Base-by-base conservation (phyloP, 2,329 filamentous ascomycete species). In the Tolypocladium nubicola region DNA sequence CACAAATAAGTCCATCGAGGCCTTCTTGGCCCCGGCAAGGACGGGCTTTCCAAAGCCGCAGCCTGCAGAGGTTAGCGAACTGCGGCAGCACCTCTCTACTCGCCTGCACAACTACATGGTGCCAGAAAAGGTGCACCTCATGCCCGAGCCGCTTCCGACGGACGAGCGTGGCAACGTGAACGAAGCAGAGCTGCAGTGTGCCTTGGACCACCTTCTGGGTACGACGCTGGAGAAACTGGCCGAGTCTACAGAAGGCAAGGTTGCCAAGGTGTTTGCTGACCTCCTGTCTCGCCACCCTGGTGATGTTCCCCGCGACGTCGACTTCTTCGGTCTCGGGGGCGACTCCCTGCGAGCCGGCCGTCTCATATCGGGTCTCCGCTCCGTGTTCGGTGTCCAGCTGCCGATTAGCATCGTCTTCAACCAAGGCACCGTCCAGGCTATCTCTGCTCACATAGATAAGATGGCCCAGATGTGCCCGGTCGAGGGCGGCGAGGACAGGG, bases 321-420 rank as follows among this genome's bases (percentile, higher is more conserved):
- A 81, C 63, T 81, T 82, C 62, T 81, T 81, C 61, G 70, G 71
- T 14, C 70, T 80, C 19, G 79, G 79, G 7, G 79, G 81, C 21
- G 79, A 83, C 62, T 81, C 78, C 40, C 70, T 84, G 52, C 72
- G 72, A 23, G 80, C 80, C 38, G 81, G 80, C 2, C 73, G 73
- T 39, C 71, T 84, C 0, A 68, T 81, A 8, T 81, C 80, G 1
- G 67, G 70, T 1, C 70, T 83, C 4, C 75, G 80, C n/a, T 71
- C 71, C 35, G 71, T 78, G 54, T 80, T 82, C 59, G 67, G 71
- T 23, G 68, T 79, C 1, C 72, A 75, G 23, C 67, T 83, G 0
- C 75, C 79, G 0, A 79, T 82, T 58, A 76, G 77, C 57, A 64
- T 77, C 14, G 71, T 83, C 4, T 82, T 83, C 67, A 75, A 74